Percentiles rank a stretch among this genome's conserved stretches.
Conservation (phyloP, 768 basidiomycete genomes). For the Tulasnella sp. region DNA sequence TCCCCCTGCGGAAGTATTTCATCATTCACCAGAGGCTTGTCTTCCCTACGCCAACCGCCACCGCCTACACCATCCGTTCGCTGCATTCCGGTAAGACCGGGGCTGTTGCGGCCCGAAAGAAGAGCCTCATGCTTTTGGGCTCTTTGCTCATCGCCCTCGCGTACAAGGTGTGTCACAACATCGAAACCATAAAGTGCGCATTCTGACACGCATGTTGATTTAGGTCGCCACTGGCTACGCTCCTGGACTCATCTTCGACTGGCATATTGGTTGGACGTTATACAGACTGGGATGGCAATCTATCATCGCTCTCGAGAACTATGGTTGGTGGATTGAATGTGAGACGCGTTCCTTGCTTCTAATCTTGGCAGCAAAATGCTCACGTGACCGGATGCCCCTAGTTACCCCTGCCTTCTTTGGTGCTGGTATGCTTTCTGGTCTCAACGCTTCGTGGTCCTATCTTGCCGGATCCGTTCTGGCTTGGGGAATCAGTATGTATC, state of each 20-base stretch:
- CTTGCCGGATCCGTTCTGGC: constrained; percentile 43
- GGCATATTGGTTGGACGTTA: constrained; percentile 51
- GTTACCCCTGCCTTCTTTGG: constrained; percentile 25
- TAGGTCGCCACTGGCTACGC: constrained; percentile 43
- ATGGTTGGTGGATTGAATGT: constrained; percentile 46
- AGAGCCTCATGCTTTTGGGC: constrained; percentile 39
- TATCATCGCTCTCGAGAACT: constrained; percentile 48
- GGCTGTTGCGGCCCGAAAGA: constrained; percentile 41
- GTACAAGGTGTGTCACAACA: constrained; percentile 28
- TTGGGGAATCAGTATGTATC: constrained; percentile 43
- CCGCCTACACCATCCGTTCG: constrained; percentile 51
- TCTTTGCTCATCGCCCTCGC: constrained; percentile 38
- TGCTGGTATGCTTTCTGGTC: constrained; percentile 22
- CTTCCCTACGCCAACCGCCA: constrained; percentile 56
- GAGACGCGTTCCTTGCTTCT: constrained; percentile 19
- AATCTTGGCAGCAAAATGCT: background rate
- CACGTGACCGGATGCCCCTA: background rate
- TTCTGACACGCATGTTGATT: background rate
- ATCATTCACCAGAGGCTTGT: constrained; percentile 50
- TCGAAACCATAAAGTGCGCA: background rate
- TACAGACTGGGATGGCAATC: constrained; percentile 46
- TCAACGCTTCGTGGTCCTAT: constrained; percentile 24
- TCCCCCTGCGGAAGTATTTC: constrained; percentile 48
- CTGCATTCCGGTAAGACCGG: constrained; percentile 42
- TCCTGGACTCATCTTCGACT: constrained; percentile 48